phyloP scores from a whole-genome alignment of 164 flowering plant species.

The Macadamia integrifolia region DNA sequence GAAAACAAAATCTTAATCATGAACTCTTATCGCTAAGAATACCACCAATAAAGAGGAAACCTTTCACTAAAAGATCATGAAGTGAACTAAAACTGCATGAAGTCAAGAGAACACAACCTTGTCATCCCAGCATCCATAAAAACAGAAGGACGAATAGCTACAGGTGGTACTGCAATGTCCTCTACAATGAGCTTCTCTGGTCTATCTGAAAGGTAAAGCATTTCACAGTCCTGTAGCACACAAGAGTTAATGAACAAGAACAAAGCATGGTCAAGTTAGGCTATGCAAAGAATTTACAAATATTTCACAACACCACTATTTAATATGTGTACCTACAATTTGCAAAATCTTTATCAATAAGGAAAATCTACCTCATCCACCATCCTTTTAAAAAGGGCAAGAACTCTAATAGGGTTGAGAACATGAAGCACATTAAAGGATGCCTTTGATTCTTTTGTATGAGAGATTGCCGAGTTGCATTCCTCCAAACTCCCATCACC shows the following conservation, averaged over 20 bases:
- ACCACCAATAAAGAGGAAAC: background rate
- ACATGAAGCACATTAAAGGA: constrained; percentile 24
- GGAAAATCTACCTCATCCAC: constrained; percentile 55
- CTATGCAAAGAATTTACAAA: background rate
- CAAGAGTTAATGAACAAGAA: background rate
- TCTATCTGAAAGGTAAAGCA: constrained; percentile 69
- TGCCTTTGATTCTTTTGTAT: constrained; percentile 40
- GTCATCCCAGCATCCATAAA: constrained; percentile 51
- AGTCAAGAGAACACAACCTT: constrained; percentile 34
- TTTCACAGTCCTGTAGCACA: constrained; percentile 72
- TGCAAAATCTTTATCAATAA: background rate
- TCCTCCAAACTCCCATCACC: constrained; percentile 37
- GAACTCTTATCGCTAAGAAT: background rate
- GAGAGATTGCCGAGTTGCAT: constrained; percentile 44
- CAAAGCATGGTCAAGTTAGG: background rate
- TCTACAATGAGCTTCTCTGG: constrained; percentile 84
- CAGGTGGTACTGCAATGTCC: constrained; percentile 79
- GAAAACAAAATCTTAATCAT: constrained; percentile 5
- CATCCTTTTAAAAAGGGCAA: constrained; percentile 65
- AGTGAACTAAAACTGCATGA: background rate
- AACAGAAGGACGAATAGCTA: constrained; percentile 82
- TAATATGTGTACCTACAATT: background rate
- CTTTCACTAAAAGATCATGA: background rate
- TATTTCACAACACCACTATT: background rate
- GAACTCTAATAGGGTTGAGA: constrained; percentile 53